phyloP scores from a whole-genome alignment of 208 protist species.

The Histomonas meleagridis region DNA sequence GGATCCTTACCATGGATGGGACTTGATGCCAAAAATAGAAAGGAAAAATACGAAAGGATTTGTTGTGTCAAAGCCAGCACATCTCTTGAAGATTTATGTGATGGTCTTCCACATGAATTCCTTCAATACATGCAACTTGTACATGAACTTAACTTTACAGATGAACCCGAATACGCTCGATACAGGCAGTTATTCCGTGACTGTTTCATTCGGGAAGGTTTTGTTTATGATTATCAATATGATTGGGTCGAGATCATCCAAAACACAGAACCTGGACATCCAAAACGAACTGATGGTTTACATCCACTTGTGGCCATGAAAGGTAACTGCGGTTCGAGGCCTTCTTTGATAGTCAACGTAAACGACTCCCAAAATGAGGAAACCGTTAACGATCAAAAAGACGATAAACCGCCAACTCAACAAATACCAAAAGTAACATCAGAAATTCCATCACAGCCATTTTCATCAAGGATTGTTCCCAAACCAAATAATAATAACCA shows the following conservation, averaged over 20 bases:
- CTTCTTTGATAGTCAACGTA: too few relatives aligned
- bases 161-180: conserved; percentile 93
- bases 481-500: too few relatives aligned
- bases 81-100: conserved; percentile 78
- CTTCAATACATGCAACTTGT: conserved; percentile 86
- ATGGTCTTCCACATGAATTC: conserved; percentile 71
- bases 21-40: conserved; percentile 70
- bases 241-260: conserved; percentile 69
- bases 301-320: too few relatives aligned
- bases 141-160: conserved; percentile 82
- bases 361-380: too few relatives aligned
- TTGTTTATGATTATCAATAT: conserved; percentile 87
- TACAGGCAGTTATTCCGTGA: conserved; percentile 76
- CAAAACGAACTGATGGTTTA: too few relatives aligned
- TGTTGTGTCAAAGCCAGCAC: conserved; percentile 80
- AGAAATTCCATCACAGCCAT: too few relatives aligned
- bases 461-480: too few relatives aligned
- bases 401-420: too few relatives aligned
- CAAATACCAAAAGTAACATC: too few relatives aligned
- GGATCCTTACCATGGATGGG: conserved; percentile 65
- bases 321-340: too few relatives aligned
- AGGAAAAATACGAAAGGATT: conserved; percentile 95
- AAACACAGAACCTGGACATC: too few relatives aligned
- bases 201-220: conserved; percentile 84
- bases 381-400: too few relatives aligned